Evolutionary conservation across 164 flowering plant genomes (phyloP).

Genomic region (Berberis vulgaris): DNA sequence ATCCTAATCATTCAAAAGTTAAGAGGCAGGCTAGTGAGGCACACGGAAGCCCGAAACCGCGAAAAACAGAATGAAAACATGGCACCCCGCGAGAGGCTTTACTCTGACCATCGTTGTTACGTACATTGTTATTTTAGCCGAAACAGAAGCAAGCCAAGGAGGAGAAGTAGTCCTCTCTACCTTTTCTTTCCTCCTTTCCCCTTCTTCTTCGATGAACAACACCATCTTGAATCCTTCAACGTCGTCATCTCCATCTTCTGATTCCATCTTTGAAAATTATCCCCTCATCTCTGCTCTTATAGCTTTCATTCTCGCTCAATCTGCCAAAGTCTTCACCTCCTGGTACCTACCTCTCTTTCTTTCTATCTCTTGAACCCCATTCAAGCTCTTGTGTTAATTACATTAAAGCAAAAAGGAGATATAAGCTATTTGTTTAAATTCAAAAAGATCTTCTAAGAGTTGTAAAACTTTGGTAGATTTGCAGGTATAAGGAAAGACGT

Average conservation of each 20-base stretch:
- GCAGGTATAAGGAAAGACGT: slow-evolving; percentile 80
- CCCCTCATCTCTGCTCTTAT: slow-evolving; percentile 55
- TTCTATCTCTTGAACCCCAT: not conserved
- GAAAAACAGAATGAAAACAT: too few relatives aligned
- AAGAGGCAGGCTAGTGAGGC: too few relatives aligned
- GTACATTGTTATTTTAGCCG: too few relatives aligned
- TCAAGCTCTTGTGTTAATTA: not conserved
- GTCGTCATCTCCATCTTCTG: slow-evolving; percentile 6
- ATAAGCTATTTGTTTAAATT: not conserved
- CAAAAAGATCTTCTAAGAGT: slow-evolving; percentile 21
- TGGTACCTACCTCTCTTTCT: slow-evolving; percentile 35
- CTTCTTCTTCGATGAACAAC: too few relatives aligned
- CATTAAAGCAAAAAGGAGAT: not conserved
- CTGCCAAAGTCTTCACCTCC: slow-evolving; percentile 52
- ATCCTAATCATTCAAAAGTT: too few relatives aligned
- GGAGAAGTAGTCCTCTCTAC: too few relatives aligned
- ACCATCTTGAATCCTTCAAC: not conserved
- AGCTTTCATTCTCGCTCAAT: slow-evolving; percentile 57
- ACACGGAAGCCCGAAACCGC: too few relatives aligned
- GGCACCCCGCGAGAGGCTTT: too few relatives aligned
- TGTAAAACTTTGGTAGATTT: slow-evolving; percentile 33
- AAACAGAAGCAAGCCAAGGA: too few relatives aligned
- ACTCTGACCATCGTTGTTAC: too few relatives aligned
- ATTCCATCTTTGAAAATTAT: slow-evolving; percentile 31
- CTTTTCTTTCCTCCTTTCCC: too few relatives aligned